Evolutionary conservation across 306 rosid genomes (phyloP).

Genomic region (Gynostemma pentaphyllum): DNA sequence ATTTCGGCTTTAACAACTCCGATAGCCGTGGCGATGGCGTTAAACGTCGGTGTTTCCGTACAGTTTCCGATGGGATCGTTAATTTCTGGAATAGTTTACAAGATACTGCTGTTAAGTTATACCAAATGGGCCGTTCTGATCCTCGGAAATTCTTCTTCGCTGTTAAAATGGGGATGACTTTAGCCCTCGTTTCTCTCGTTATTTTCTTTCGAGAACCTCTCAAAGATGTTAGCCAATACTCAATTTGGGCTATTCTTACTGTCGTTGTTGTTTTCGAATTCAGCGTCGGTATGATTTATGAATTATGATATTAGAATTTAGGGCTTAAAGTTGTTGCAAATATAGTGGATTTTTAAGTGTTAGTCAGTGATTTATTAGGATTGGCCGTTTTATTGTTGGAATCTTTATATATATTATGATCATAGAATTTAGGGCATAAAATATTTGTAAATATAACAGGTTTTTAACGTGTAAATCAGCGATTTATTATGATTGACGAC

Average conservation of each 20-base stretch:
- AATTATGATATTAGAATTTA: too few relatives aligned
- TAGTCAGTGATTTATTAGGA: too few relatives aligned
- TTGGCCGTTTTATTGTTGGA: too few relatives aligned
- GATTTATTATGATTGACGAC: too few relatives aligned
- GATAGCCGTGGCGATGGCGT: constrained; percentile 2
- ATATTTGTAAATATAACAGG: too few relatives aligned
- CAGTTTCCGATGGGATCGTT: constrained; percentile 26
- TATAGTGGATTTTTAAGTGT: too few relatives aligned
- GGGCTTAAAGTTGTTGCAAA: too few relatives aligned
- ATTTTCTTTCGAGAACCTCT: constrained; percentile 64
- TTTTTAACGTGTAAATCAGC: too few relatives aligned
- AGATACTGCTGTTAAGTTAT: constrained; percentile 15
- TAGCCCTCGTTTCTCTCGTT: constrained; percentile 50
- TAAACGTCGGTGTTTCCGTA: constrained; percentile 21
- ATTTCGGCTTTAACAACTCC: constrained; percentile 18
- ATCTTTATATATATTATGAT: too few relatives aligned
- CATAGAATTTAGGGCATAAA: too few relatives aligned
- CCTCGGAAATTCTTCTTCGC: constrained; percentile 74
- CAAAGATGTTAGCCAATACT: constrained; percentile 35
- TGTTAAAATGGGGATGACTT: constrained; percentile 75
- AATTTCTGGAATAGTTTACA: constrained; percentile 9
- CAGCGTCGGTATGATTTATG: constrained; percentile 60
- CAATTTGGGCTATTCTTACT: constrained; percentile 85
- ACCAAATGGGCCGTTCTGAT: constrained; percentile 62
- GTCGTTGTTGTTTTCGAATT: constrained; percentile 95